Evolutionary conservation across 352 stramenopile genomes (phyloP), one percentile per base, ranked within the genome.

Genomic region (Phytophthora europaea): DNA sequence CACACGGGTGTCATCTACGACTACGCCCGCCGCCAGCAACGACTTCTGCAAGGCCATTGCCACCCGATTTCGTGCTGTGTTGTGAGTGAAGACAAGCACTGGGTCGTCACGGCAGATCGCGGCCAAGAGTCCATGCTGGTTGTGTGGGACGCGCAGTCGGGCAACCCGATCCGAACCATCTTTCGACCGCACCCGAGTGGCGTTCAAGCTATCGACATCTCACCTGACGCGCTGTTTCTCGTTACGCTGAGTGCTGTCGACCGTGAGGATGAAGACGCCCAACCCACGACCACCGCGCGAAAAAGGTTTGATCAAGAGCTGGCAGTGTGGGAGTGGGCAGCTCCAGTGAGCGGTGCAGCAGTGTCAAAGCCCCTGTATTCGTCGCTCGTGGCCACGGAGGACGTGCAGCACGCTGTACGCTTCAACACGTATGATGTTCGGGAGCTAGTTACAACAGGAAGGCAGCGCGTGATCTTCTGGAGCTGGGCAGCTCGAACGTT

Each of bases 1-100:
- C 94, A 99, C 78, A 97, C 91, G 1, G 94, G 94, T 40, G 83
- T 99, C 50, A 95, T 98, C 66, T 98, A 98, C 72, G 93, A 99
- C 84, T 98, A 96, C 47, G 84, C 87, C 9, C 78, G 85, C 38
- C 85, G 93, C 5, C 92, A 86, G 57, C 94, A 99, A 70, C 82
- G 73, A 55, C 80, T 98, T 23, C 78, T 99, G 7, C 95, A 98
- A 75, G 92, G 90, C 4, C 94, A 98, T 73, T 98, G 92, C 66
- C 96, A 98, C 51, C 83, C 89, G 15, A 98, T 98, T 76, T 93
- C 81, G 8, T 93, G 86, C 71, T 97, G 89, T 61, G 87, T 85
- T 26, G 92, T 98, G 22, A 98, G 91, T 70, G 83, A 95, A 34
- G 92, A 98, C 81, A 98, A 98, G 79, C 89, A 92, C 22, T 98